Evolutionary conservation across 805 yeast species (phyloP).

Genomic region (Teunomyces barrocoloradensis): DNA sequence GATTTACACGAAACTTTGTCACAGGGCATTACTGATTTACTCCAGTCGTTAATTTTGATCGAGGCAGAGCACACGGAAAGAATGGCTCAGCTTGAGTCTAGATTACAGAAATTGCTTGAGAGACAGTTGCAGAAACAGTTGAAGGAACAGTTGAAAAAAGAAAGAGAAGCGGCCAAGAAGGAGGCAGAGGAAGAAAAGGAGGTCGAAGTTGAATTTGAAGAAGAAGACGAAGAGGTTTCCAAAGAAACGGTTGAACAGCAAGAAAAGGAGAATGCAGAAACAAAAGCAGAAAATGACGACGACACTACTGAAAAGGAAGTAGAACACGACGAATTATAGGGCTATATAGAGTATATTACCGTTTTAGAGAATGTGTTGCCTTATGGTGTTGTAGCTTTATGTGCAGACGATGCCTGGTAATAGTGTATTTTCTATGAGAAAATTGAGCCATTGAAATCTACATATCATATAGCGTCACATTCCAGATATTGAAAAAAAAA

Average conservation of each 20-base stretch:
- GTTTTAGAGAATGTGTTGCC: background rate
- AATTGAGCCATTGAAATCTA: background rate
- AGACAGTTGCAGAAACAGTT: conserved; percentile 33
- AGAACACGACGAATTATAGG: conserved; percentile 21
- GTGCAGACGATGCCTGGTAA: background rate
- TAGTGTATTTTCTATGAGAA: background rate
- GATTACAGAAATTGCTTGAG: conserved; percentile 26
- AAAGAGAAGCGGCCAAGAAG: conserved; percentile 18
- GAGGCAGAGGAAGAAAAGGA: conserved; percentile 14
- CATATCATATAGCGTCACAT: background rate
- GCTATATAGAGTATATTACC: conserved; percentile 2
- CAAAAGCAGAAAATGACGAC: conserved; percentile 1
- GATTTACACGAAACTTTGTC: conserved; percentile 23
- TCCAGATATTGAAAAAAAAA: background rate
- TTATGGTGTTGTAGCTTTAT: background rate
- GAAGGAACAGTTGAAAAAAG: conserved; percentile 31
- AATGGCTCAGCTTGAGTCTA: conserved; percentile 22
- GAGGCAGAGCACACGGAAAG: conserved; percentile 31
- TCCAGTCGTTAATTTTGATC: conserved; percentile 27
- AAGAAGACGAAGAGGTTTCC: conserved; percentile 8
- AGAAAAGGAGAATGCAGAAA: conserved; percentile 1
- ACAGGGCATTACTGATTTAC: conserved; percentile 26
- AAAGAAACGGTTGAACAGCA: conserved; percentile 11
- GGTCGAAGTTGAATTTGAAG: conserved; percentile 6
- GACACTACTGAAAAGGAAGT: conserved; percentile 9